phyloP scores from a whole-genome alignment of 305 asterid species.

The Fraxinus angustifolia region DNA sequence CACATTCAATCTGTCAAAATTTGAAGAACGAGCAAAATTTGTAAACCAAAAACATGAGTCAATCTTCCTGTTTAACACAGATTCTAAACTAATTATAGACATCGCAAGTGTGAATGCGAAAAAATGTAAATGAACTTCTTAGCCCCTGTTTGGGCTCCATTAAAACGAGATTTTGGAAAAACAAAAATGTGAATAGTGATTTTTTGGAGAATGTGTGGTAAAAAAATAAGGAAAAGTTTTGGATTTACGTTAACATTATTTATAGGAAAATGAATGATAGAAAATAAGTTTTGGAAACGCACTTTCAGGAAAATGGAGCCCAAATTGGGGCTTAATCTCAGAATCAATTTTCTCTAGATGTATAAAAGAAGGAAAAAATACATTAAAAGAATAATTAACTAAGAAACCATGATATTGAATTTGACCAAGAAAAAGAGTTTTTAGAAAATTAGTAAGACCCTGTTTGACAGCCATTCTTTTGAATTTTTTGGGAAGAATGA shows the following conservation, averaged over 20 bases:
- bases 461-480: too few species aligned
- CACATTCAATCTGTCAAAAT: constrained; percentile 15
- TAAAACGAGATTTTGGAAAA: neutral
- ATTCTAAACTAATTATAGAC: neutral
- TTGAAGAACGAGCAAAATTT: constrained; percentile 10
- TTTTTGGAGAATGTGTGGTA: neutral
- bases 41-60: neutral
- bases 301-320: neutral
- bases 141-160: neutral
- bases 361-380: neutral
- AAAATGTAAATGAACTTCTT: neutral
- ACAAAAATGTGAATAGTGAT: too few species aligned
- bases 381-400: neutral
- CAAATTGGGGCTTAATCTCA: neutral
- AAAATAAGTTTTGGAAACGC: neutral
- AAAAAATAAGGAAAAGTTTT: neutral
- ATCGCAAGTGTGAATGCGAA: neutral
- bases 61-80: neutral
- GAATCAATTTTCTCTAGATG: neutral
- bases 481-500: too few species aligned
- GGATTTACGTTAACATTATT: neutral
- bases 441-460: neutral
- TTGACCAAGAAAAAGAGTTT: neutral
- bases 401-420: neutral
- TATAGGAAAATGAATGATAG: neutral